These are phyloP conservation scores for Hyaloscypha hepaticicola DNA, from an alignment of 495 filamentous ascomycete species.

Conservation along the genomic window DNA sequence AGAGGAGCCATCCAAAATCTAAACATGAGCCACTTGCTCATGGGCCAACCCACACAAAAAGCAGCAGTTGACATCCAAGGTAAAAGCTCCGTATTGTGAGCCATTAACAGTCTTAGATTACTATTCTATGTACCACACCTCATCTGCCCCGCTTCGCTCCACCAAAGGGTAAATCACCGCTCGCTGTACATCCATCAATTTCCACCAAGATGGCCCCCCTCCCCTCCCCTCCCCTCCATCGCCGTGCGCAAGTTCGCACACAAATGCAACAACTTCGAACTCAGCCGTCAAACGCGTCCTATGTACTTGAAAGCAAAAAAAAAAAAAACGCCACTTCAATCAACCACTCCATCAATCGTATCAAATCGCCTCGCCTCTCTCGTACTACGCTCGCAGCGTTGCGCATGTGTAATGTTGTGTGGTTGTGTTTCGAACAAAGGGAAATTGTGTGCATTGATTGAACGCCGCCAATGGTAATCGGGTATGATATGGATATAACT, in stretches of 20 bases:
- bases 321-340: not conserved
- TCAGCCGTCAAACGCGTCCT: constrained; percentile 15
- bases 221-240: not conserved
- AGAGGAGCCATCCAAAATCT: not conserved
- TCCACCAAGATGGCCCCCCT: not conserved
- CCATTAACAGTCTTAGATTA: constrained; percentile 17
- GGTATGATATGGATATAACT: constrained; percentile 23
- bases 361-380: constrained; percentile 11
- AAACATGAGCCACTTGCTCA: not conserved
- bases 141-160: not conserved
- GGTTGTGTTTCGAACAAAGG: constrained; percentile 24
- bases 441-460: constrained; percentile 14
- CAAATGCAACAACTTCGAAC: not conserved
- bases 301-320: constrained; percentile 12
- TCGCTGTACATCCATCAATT: not conserved
- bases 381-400: not conserved
- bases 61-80: too few species aligned
- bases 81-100: not conserved
- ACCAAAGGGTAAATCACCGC: not conserved
- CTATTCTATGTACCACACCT: constrained; percentile 3
- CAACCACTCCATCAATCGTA: constrained; percentile 8
- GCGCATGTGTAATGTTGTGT: constrained; percentile 1
- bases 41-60: too few species aligned
- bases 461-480: constrained; percentile 30
- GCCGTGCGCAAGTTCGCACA: not conserved